Evolutionary conservation across 2,329 filamentous ascomycete species (phyloP), one percentile per base, ranked within the genome.

Genomic region (Capronia coronata): DNA sequence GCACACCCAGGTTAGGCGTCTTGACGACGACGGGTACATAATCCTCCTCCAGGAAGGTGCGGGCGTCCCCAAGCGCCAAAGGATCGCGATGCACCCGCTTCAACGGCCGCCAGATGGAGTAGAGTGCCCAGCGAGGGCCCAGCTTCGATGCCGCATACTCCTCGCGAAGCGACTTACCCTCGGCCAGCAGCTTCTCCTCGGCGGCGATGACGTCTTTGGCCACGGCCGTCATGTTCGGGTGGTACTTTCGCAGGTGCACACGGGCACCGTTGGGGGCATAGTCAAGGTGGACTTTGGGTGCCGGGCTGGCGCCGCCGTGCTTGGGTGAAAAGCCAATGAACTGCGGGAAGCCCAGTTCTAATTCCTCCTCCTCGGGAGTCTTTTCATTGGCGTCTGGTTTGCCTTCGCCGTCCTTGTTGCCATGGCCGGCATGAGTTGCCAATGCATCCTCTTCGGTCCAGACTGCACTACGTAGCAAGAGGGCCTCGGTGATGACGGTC

Each of bases 111-210:
- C 56, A 59, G 45, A 59, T 57, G 8, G 56, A 59, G 41, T 49
- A 59, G 37, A 59, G 34, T n/a, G 56, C 56, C 51, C 52, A 59
- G 18, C 56, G 54, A 5, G 56, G 56, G n/a, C 54, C 56, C 2
- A 51, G 42, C 6, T 46, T 41, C 3, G 51, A 54, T 5, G 39
- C 21, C 10, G 46, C 43, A 42, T 59, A 59, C 11, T 48, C 34
- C 10, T 51, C 49, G 4, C 45, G 46, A 10, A 57, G 49, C 8
- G 53, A 53, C 27, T 58, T 52, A 14, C 54, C 54, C 35, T 52
- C 38, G 13, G 52, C 41, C 10, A 55, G 82, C 19, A 59, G 48
- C 13, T 49, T 43, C 42, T 74, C 43, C 49, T 64, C 62, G 19
- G 58, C 60, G 7, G 39, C 30, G 42, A 64, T 62, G 48, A 65